These are phyloP conservation scores for Rhodosporidiobolus odoratus DNA, from an alignment of 768 basidiomycete species.

Conservation along the genomic window DNA sequence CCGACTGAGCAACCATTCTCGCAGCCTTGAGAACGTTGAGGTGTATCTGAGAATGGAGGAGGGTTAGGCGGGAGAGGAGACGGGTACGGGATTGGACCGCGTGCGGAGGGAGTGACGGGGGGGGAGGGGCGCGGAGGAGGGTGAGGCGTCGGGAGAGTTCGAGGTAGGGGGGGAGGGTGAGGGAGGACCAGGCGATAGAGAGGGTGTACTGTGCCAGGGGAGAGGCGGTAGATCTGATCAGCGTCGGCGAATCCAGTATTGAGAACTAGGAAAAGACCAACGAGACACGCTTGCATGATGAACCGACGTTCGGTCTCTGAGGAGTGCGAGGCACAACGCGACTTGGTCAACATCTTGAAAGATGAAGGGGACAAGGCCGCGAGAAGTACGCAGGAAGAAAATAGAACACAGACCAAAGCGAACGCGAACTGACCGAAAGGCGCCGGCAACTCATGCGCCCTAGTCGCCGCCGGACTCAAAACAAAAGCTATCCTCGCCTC, in stretches of 20 bases:
- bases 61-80: conserved; percentile 12
- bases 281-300: conserved; percentile 29
- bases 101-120: not conserved
- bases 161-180: conserved; percentile 30
- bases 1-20: conserved; percentile 33
- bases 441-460: conserved; percentile 29
- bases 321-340: no score
- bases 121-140: conserved; percentile 1
- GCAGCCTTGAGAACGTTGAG: conserved; percentile 22
- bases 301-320: conserved; percentile 22
- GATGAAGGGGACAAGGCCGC: no score
- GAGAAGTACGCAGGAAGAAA: not conserved
- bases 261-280: not conserved
- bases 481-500: conserved; percentile 31
- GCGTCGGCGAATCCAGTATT: not conserved
- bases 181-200: conserved; percentile 32
- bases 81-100: not conserved
- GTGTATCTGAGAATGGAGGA: conserved; percentile 14
- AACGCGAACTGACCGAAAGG: conserved; percentile 18
- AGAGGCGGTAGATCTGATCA: not conserved
- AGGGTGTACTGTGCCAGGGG: conserved; percentile 19
- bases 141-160: conserved; percentile 29
- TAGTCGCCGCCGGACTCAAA: conserved; percentile 28
- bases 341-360: no score
- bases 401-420: not conserved